Evolutionary conservation across 1,284 basidiomycete genomes (phyloP).

Genomic region (Microbotryomycetes sp.): DNA sequence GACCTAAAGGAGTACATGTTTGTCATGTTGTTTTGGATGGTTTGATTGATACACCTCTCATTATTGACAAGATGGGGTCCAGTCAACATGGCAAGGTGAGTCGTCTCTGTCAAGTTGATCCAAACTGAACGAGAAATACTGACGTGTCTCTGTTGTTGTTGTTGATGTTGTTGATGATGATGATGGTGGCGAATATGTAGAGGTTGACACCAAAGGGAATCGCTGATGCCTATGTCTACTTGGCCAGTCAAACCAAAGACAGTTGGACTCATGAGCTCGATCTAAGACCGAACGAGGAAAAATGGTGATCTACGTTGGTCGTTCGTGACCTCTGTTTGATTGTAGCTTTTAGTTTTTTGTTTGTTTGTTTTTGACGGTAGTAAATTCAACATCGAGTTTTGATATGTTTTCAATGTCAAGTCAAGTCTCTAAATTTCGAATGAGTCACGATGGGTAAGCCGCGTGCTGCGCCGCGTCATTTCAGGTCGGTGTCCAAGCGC

Average conservation of each 20-base stretch:
- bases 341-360: too few relatives aligned
- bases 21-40: slow-evolving; percentile 46
- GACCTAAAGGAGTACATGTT: slow-evolving; percentile 45
- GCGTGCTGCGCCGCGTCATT: too few relatives aligned
- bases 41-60: slow-evolving; percentile 26
- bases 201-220: slow-evolving; percentile 16
- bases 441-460: too few relatives aligned
- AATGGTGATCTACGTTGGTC: neutral
- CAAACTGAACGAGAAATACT: neutral
- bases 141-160: neutral
- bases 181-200: too few relatives aligned
- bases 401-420: too few relatives aligned
- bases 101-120: too few relatives aligned
- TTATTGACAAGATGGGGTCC: slow-evolving; percentile 9
- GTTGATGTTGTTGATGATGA: neutral
- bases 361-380: too few relatives aligned
- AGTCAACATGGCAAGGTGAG: slow-evolving; percentile 5
- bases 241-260: slow-evolving; percentile 41
- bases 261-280: slow-evolving; percentile 41
- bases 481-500: too few relatives aligned
- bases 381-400: too few relatives aligned
- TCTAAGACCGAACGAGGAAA: neutral
- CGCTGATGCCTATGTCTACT: slow-evolving; percentile 38
- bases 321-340: neutral
- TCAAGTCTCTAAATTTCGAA: too few relatives aligned